Evolutionary conservation across 257 asterid genomes (phyloP).

Genomic region (Ophiorrhiza pumila): DNA sequence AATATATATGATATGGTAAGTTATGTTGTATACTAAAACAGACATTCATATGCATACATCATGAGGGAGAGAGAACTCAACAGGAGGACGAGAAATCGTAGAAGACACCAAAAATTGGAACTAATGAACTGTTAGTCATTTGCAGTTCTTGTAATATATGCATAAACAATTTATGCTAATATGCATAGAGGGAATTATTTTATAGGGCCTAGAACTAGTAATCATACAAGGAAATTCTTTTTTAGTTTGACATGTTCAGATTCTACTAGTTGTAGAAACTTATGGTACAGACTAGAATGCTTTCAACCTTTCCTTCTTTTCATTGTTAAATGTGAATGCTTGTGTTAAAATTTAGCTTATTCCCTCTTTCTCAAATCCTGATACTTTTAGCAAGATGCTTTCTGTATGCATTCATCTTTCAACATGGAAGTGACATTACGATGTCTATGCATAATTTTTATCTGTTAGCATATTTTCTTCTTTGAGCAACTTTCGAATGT

Average conservation of each 20-base stretch:
- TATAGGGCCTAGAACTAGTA: not conserved
- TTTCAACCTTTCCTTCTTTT: not conserved
- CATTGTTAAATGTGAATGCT: not conserved
- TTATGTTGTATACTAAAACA: not conserved
- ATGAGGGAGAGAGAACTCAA: not conserved
- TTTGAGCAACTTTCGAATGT: too few species aligned
- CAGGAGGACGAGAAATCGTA: not conserved
- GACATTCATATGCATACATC: not conserved
- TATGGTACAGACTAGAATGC: conserved; percentile 1
- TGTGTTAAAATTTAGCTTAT: not conserved
- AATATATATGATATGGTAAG: conserved; percentile 14
- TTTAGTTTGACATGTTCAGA: not conserved
- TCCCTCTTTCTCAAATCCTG: too few species aligned
- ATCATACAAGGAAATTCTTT: not conserved
- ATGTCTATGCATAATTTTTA: too few species aligned
- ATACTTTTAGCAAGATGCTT: too few species aligned
- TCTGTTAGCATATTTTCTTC: too few species aligned
- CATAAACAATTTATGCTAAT: not conserved
- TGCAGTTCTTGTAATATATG: not conserved
- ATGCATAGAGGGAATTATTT: not conserved
- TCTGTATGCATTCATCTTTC: too few species aligned
- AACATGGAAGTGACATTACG: too few species aligned
- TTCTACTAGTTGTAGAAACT: not conserved
- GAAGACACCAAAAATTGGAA: not conserved
- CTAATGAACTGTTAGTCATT: not conserved